Percentiles rank a stretch among this genome's conserved stretches.
phyloP scores from a whole-genome alignment of 2,329 filamentous ascomycete genomes.

The Ceratocystis huliohia region DNA sequence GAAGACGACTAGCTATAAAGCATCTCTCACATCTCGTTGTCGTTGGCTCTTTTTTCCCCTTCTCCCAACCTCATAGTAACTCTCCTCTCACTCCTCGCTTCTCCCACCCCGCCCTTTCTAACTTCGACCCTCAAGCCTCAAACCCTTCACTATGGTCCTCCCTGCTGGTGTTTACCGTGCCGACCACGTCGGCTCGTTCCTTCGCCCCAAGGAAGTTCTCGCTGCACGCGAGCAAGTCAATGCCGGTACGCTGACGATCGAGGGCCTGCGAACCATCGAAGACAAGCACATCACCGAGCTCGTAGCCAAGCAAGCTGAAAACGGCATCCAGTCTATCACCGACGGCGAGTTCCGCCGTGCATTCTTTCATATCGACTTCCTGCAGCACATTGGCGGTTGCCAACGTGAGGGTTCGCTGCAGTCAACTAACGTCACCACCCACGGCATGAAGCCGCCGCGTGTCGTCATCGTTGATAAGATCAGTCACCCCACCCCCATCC shows the following conservation, averaged over 20 bases:
- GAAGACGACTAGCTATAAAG: not conserved
- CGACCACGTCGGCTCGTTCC: slow-evolving; percentile 21
- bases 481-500: slow-evolving; percentile 31
- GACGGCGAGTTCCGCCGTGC: slow-evolving; percentile 54
- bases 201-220: slow-evolving; percentile 17
- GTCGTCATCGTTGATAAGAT: slow-evolving; percentile 31
- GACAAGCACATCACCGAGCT: slow-evolving; percentile 53
- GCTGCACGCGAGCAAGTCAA: slow-evolving; percentile 19
- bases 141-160: slow-evolving; percentile 12
- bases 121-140: not conserved
- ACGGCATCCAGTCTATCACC: slow-evolving; percentile 50
- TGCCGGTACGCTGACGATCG: slow-evolving; percentile 22
- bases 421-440: slow-evolving; percentile 31
- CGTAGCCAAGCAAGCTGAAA: slow-evolving; percentile 50
- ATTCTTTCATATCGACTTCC: slow-evolving; percentile 39
- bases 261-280: slow-evolving; percentile 34
- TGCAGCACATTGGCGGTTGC: slow-evolving; percentile 35
- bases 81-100: not conserved
- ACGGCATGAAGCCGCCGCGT: slow-evolving; percentile 27
- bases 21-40: too few relatives aligned
- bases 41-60: not conserved
- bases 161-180: slow-evolving; percentile 20
- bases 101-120: not conserved
- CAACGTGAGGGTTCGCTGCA: slow-evolving; percentile 29
- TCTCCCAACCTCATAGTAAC: not conserved